Percentiles rank a stretch among this genome's conserved stretches.
Evolutionary conservation across 805 yeast genomes (phyloP).

Genomic region (Scheffersomyces ergatensis): DNA sequence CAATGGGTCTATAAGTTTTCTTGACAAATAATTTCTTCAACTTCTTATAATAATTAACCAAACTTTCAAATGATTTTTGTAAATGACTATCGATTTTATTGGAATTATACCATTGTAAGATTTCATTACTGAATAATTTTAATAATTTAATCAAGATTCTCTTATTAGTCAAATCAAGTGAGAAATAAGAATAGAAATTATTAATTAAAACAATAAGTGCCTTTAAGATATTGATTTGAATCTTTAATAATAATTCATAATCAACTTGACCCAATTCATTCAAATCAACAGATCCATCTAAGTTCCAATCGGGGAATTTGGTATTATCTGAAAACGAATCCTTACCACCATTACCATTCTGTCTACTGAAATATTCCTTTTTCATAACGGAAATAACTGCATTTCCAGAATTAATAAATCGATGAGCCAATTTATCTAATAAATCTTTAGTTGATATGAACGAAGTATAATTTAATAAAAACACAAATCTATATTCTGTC

Average conservation of each 20-base stretch:
- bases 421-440: slow-evolving; percentile 36
- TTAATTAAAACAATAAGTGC: slow-evolving; percentile 68
- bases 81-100: slow-evolving; percentile 34
- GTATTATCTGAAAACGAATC: not conserved
- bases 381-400: slow-evolving; percentile 45
- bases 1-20: slow-evolving; percentile 64
- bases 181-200: slow-evolving; percentile 73
- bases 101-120: slow-evolving; percentile 47
- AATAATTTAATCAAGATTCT: slow-evolving; percentile 60
- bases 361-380: slow-evolving; percentile 16
- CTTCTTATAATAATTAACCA: slow-evolving; percentile 54
- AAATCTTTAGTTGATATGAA: slow-evolving; percentile 39
- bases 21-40: slow-evolving; percentile 69
- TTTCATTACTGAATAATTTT: slow-evolving; percentile 66
- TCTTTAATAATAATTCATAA: slow-evolving; percentile 67
- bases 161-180: slow-evolving; percentile 62
- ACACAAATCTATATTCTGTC: slow-evolving; percentile 40
- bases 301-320: slow-evolving; percentile 63
- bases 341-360: slow-evolving; percentile 5
- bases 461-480: slow-evolving; percentile 39
- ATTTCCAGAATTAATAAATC: slow-evolving; percentile 42
- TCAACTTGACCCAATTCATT: slow-evolving; percentile 49
- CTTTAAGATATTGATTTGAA: slow-evolving; percentile 79
- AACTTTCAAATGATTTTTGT: slow-evolving; percentile 35
- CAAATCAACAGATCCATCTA: slow-evolving; percentile 34